Conservation (phyloP, 2,329 filamentous ascomycete species). For the Alternaria brassicicola region DNA sequence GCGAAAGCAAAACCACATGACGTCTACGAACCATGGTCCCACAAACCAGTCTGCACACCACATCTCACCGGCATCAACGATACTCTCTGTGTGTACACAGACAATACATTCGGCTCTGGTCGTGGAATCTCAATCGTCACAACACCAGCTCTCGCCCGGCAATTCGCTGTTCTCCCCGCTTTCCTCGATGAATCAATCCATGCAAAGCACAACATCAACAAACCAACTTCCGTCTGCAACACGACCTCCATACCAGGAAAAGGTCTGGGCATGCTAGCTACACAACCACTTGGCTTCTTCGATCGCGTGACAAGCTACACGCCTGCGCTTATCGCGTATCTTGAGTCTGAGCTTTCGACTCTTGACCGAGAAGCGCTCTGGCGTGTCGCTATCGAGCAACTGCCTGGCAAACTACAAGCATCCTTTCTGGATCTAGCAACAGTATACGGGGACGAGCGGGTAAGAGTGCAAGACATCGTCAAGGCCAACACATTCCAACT, state of each 20-base stretch:
- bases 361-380: conserved; percentile 39
- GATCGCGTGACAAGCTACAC: conserved; percentile 41
- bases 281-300: conserved; percentile 23
- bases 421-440: conserved; percentile 31
- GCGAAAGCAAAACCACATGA: not conserved
- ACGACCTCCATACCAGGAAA: conserved; percentile 33
- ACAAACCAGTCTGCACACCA: conserved; percentile 35
- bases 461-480: conserved; percentile 42
- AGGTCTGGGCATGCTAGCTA: conserved; percentile 42
- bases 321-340: conserved; percentile 39
- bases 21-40: conserved; percentile 31
- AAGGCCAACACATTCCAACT: conserved; percentile 47
- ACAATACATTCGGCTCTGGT: conserved; percentile 30
- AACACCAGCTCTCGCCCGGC: conserved; percentile 32
- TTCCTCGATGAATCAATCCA: conserved; percentile 26
- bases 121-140: conserved; percentile 46
- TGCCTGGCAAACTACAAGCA: conserved; percentile 27
- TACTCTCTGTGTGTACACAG: conserved; percentile 43
- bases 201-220: conserved; percentile 24
- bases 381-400: conserved; percentile 31
- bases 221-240: conserved; percentile 23
- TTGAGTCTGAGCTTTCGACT: conserved; percentile 36
- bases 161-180: conserved; percentile 31
- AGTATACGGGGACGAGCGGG: conserved; percentile 34
- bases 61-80: conserved; percentile 26